Percentiles rank a stretch among this genome's conserved stretches.
These are phyloP conservation scores for Bocquillonia castaneifolia DNA, from an alignment of 441 rosid genomes.

Conservation along the genomic window DNA sequence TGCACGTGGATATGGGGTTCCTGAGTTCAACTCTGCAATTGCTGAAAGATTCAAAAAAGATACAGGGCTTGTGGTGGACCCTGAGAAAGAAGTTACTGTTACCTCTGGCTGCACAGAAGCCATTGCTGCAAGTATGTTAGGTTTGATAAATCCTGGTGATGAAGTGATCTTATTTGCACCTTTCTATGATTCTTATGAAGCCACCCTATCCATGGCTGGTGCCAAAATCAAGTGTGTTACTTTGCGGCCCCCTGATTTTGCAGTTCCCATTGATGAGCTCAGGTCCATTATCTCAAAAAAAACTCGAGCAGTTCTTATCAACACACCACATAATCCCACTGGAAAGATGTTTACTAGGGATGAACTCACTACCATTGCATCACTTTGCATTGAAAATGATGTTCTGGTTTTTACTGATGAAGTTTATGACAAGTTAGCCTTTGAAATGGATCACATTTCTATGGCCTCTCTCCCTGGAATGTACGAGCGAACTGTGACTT, in stretches of 20 bases:
- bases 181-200: conserved; percentile 89
- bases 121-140: conserved; percentile 74
- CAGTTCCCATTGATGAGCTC: conserved; percentile 65
- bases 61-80: conserved; percentile 66
- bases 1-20: conserved; percentile 78
- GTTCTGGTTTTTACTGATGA: conserved; percentile 79
- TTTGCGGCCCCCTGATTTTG: conserved; percentile 68
- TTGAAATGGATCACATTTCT: conserved; percentile 86
- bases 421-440: conserved; percentile 83
- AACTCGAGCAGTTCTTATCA: conserved; percentile 77
- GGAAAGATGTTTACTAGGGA: conserved; percentile 86
- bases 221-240: conserved; percentile 75
- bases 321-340: conserved; percentile 89
- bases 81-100: conserved; percentile 80
- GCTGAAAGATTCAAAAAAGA: conserved; percentile 63
- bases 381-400: conserved; percentile 80
- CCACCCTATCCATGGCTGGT: conserved; percentile 92
- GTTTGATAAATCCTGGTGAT: conserved; percentile 83
- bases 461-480: conserved; percentile 89
- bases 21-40: conserved; percentile 62
- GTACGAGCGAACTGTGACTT: conserved; percentile 76
- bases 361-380: conserved; percentile 60
- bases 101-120: conserved; percentile 97
- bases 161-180: conserved; percentile 92
- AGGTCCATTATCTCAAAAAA: conserved; percentile 57